phyloP scores from a whole-genome alignment of 2,329 filamentous ascomycete species.

The Aspergillus pseudonomiae region DNA sequence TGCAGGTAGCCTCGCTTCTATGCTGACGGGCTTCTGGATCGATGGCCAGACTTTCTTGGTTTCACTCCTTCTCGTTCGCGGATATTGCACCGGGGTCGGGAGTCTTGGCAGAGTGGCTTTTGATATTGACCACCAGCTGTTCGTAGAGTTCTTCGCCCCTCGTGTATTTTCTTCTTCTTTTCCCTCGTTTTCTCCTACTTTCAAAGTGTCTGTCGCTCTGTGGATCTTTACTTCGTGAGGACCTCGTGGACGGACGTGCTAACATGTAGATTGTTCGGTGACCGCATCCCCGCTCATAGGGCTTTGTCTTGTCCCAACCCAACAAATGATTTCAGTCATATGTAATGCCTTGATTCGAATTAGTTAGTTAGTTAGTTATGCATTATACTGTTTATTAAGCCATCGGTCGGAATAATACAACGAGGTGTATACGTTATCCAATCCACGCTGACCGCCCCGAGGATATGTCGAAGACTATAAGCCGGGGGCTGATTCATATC shows the following conservation, averaged over 20 bases:
- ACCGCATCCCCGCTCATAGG: not conserved
- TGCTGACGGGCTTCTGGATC: constrained; percentile 3
- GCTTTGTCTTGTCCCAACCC: not conserved
- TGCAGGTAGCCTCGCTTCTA: constrained; percentile 9
- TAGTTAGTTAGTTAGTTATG: not conserved
- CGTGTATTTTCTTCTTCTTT: not conserved
- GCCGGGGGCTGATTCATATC: not conserved
- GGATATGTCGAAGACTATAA: not conserved
- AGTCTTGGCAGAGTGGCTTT: not conserved
- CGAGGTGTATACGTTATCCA: not conserved
- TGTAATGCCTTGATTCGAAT: not conserved
- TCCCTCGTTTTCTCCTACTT: not conserved
- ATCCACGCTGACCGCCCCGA: not conserved
- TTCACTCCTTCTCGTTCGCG: not conserved
- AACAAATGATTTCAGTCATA: not conserved
- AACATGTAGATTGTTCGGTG: not conserved
- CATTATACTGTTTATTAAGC: not conserved
- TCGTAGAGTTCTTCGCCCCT: not conserved
- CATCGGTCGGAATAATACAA: not conserved
- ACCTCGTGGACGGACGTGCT: not conserved
- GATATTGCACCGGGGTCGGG: not conserved
- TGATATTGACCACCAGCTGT: not conserved
- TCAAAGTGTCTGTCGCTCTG: not conserved
- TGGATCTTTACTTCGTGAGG: not conserved
- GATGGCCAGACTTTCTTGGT: not conserved